Conservation (phyloP, 768 basidiomycete species). For the Mrakia hoshinonis region DNA sequence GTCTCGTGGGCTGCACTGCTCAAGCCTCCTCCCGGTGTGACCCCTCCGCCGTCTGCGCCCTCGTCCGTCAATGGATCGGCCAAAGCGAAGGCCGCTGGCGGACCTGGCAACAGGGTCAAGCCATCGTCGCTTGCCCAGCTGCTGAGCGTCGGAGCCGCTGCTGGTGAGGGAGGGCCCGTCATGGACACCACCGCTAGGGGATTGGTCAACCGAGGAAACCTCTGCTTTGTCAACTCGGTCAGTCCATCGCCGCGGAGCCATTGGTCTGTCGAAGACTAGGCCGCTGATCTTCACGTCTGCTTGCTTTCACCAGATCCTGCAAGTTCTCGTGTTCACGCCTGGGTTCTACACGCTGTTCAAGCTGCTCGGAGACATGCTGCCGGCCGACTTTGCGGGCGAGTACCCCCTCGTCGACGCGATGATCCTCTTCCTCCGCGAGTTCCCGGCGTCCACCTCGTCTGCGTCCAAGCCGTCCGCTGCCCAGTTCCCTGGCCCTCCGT, state of each 20-base stretch:
- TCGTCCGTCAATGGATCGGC: background rate
- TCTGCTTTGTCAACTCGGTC: conserved; percentile 92
- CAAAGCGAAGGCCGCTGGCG: background rate
- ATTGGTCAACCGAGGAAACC: conserved; percentile 86
- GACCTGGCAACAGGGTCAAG: background rate
- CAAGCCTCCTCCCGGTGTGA: conserved; percentile 6
- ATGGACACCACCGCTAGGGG: conserved; percentile 52
- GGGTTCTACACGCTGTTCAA: conserved; percentile 72
- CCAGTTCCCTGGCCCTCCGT: conserved; percentile 26
- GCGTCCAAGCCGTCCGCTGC: background rate
- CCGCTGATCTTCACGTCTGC: background rate
- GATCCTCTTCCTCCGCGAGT: conserved; percentile 66
- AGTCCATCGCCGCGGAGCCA: conserved; percentile 16
- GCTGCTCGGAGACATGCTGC: conserved; percentile 55
- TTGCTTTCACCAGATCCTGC: conserved; percentile 50
- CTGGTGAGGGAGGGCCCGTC: conserved; percentile 2
- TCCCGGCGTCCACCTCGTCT: conserved; percentile 39
- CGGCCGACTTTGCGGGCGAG: conserved; percentile 42
- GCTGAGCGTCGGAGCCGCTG: conserved; percentile 1
- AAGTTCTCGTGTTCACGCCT: conserved; percentile 78
- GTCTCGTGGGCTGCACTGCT: conserved; percentile 27
- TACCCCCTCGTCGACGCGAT: conserved; percentile 45
- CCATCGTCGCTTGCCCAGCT: conserved; percentile 21
- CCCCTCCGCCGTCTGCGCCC: background rate
- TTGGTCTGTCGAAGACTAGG: background rate